Evolutionary conservation across 1,139 yeast genomes (phyloP).

Genomic region (Pneumocystis wakefieldiae): DNA sequence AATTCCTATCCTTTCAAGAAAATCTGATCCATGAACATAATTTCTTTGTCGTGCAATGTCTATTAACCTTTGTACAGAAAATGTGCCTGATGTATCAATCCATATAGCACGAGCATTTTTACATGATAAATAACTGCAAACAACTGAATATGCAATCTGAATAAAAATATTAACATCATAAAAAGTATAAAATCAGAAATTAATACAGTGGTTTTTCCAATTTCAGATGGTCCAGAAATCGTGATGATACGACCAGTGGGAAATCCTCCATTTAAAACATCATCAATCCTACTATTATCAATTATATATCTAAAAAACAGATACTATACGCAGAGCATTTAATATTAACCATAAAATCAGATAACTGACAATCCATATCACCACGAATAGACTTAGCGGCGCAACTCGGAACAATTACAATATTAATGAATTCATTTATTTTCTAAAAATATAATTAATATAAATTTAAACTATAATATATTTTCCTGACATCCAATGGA

Average conservation of each 20-base stretch:
- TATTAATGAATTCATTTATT: not conserved
- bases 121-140: not conserved
- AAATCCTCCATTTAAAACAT: not conserved
- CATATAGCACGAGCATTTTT: not conserved
- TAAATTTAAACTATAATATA: not conserved
- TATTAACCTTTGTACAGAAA: not conserved
- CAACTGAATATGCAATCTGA: not conserved
- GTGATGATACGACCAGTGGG: not conserved
- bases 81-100: not conserved
- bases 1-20: not conserved
- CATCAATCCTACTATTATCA: not conserved
- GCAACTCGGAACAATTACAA: not conserved
- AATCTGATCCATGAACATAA: not conserved
- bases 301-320: not conserved
- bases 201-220: not conserved
- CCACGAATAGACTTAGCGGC: not conserved
- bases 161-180: not conserved
- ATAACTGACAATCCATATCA: not conserved
- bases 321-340: not conserved
- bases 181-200: not conserved
- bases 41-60: not conserved
- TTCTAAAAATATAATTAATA: not conserved
- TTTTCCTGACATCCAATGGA: not conserved
- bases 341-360: not conserved
- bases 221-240: not conserved